Evolutionary conservation across 2,329 filamentous ascomycete species (phyloP).

Genomic region (Neurospora sp.): DNA sequence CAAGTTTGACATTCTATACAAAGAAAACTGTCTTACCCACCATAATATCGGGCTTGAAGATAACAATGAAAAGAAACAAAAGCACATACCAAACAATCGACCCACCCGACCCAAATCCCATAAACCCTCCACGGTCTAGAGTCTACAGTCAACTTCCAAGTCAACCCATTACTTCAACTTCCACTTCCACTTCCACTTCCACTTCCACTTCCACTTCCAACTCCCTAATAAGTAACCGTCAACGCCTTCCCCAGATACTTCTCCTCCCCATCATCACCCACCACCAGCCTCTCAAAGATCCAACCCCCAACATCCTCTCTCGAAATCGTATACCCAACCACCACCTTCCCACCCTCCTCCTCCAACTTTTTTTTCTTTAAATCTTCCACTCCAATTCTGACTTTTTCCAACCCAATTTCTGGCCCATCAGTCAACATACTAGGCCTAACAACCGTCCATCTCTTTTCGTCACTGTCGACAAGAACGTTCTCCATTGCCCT

Average conservation of each 20-base stretch:
- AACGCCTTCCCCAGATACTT: conserved; percentile 26
- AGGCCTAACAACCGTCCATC: conserved; percentile 24
- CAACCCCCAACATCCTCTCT: conserved; percentile 38
- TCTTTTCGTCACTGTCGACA: conserved; percentile 14
- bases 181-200: not conserved
- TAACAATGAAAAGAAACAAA: no score
- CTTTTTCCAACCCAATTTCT: conserved; percentile 16
- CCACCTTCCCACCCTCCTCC: conserved; percentile 23
- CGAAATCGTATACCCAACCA: conserved; percentile 36
- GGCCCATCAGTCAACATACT: conserved; percentile 22
- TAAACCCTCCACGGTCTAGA: not conserved
- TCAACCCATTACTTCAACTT: no score
- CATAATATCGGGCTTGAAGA: not conserved
- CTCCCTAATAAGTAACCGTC: not conserved
- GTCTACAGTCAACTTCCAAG: not conserved
- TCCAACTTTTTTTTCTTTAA: conserved; percentile 12
- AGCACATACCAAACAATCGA: not conserved
- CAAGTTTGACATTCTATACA: not conserved
- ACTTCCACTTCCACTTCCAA: not conserved
- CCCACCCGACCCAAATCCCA: not conserved
- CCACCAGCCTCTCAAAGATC: conserved; percentile 32
- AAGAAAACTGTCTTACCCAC: not conserved
- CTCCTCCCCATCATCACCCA: conserved; percentile 15
- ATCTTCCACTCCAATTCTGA: conserved; percentile 33
- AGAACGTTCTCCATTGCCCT: conserved; percentile 31